Conservation (phyloP, 1,284 basidiomycete species). For the Rhodotorula glutinis region DNA sequence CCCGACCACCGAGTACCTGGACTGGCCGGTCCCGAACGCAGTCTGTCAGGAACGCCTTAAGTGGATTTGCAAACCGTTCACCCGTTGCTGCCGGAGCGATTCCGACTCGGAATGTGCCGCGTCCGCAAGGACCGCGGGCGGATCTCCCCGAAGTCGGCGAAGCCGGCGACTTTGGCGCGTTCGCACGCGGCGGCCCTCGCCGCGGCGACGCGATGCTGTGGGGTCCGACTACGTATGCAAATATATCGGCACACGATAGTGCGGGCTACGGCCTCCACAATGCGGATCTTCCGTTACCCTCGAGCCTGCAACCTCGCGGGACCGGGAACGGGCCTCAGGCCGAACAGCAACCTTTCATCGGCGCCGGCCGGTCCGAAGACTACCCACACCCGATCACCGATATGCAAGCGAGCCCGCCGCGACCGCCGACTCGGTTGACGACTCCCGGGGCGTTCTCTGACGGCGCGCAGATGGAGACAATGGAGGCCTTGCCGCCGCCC, state of each 20-base stretch:
- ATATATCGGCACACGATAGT: background rate
- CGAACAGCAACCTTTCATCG: background rate
- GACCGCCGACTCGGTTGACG: slow-evolving; percentile 11
- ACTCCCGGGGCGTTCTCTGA: slow-evolving; percentile 8
- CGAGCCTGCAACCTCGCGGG: background rate
- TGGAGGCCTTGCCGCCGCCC: too few relatives aligned
- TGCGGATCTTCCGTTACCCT: background rate
- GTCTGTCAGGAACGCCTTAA: background rate
- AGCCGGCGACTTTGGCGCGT: background rate
- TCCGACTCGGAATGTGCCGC: background rate
- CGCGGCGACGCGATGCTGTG: background rate
- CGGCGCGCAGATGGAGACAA: background rate
- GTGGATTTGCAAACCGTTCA: too few relatives aligned
- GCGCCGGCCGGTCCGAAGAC: background rate
- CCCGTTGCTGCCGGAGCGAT: too few relatives aligned
- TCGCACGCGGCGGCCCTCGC: background rate
- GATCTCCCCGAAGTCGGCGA: slow-evolving; percentile 4
- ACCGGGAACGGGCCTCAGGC: background rate
- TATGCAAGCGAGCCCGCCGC: background rate
- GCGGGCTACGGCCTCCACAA: background rate
- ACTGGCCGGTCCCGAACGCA: background rate
- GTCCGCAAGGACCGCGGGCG: background rate
- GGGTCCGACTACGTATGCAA: background rate
- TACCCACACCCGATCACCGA: background rate
- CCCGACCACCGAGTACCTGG: slow-evolving; percentile 4